These are phyloP conservation scores for Fusarium oxysporum DNA, from an alignment of 2,329 filamentous ascomycete species.

Conservation along the genomic window DNA sequence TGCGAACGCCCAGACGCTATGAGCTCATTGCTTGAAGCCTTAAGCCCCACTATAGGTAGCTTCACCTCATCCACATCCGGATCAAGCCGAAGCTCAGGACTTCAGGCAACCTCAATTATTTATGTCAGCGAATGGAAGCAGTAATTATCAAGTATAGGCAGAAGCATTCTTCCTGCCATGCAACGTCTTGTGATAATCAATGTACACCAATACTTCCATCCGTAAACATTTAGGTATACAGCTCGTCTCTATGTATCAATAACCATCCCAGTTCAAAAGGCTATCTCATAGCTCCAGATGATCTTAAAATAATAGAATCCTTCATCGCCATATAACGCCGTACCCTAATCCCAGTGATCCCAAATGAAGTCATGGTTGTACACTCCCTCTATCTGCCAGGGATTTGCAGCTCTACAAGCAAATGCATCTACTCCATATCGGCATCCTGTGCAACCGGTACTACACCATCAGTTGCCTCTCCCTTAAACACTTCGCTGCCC, in stretches of 20 bases:
- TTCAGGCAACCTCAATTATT: constrained; percentile 9
- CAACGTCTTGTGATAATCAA: background rate
- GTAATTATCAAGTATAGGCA: background rate
- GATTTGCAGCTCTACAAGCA: background rate
- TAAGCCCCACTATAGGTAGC: constrained; percentile 34
- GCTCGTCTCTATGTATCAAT: constrained; percentile 13
- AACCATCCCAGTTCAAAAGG: constrained; percentile 11
- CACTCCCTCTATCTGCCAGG: constrained; percentile 21
- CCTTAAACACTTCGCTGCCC: constrained; percentile 62
- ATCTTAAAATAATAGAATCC: constrained; percentile 43
- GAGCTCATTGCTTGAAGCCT: constrained; percentile 36
- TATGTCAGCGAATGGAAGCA: too few relatives aligned
- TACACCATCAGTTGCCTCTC: constrained; percentile 66
- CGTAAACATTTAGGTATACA: constrained; percentile 16
- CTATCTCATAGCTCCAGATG: constrained; percentile 50
- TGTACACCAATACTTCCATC: constrained; percentile 1
- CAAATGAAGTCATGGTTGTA: constrained; percentile 19
- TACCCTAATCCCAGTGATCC: constrained; percentile 40
- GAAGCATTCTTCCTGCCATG: background rate
- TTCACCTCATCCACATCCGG: constrained; percentile 23
- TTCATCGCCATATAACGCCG: constrained; percentile 54
- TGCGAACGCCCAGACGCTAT: constrained; percentile 31
- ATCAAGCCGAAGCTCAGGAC: constrained; percentile 11
- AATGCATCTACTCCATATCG: constrained; percentile 55
- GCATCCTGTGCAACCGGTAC: constrained; percentile 56